These are phyloP conservation scores for Bacidia rubella DNA, from an alignment of 495 filamentous ascomycete species.

Conservation along the genomic window DNA sequence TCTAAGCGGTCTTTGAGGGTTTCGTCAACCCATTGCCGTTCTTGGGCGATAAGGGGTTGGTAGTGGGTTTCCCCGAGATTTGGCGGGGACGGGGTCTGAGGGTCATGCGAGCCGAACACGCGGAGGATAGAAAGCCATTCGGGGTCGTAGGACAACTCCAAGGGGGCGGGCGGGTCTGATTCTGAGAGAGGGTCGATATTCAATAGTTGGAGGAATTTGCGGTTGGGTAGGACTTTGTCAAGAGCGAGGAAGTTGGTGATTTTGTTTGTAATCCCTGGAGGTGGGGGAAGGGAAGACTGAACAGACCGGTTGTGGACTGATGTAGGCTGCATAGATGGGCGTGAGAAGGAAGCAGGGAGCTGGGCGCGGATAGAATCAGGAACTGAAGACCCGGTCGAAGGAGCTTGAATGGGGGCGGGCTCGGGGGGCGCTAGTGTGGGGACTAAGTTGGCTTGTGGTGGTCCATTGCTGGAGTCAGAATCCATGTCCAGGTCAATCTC, in stretches of 20 bases:
- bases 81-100: slow-evolving; percentile 41
- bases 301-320: slow-evolving; percentile 24
- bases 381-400: too few relatives aligned
- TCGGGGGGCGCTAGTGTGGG: not conserved
- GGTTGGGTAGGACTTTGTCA: slow-evolving; percentile 69
- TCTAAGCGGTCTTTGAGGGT: slow-evolving; percentile 46
- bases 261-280: slow-evolving; percentile 50
- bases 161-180: slow-evolving; percentile 17
- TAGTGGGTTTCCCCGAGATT: slow-evolving; percentile 50
- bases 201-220: slow-evolving; percentile 70
- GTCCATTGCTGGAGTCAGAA: slow-evolving; percentile 21
- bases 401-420: too few relatives aligned
- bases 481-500: slow-evolving; percentile 44
- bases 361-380: slow-evolving; percentile 48
- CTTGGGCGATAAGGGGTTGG: slow-evolving; percentile 42
- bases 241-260: slow-evolving; percentile 77
- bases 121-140: slow-evolving; percentile 94
- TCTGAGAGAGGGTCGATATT: slow-evolving; percentile 35
- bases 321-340: slow-evolving; percentile 21
- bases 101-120: slow-evolving; percentile 46
- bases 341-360: slow-evolving; percentile 51
- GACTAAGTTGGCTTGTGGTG: not conserved
- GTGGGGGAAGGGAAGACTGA: slow-evolving; percentile 28
- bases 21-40: slow-evolving; percentile 63
- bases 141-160: slow-evolving; percentile 62